Evolutionary conservation across 163 green algal genomes (phyloP).

Genomic region (Volvox carteri): DNA sequence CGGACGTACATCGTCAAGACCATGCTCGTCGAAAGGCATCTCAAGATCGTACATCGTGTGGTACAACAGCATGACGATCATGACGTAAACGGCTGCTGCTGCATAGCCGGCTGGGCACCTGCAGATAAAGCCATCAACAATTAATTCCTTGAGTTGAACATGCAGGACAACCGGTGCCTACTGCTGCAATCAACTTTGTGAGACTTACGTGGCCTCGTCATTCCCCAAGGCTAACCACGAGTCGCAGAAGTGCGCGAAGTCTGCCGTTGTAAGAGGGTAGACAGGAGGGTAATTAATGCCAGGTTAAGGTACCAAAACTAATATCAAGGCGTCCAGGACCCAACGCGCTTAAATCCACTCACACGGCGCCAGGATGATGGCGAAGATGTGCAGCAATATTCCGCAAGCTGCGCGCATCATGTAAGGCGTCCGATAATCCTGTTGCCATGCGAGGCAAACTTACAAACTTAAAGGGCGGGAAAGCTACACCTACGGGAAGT

Average conservation of each 20-base stretch:
- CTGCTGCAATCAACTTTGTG: neutral
- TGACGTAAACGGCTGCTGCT: slow-evolving; percentile 50
- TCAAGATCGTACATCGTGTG: slow-evolving; percentile 56
- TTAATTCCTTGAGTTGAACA: no score
- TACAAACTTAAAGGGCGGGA: no score
- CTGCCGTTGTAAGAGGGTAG: neutral
- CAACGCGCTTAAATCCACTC: no score
- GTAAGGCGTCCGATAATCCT: slow-evolving; percentile 58
- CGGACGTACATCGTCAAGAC: slow-evolving; percentile 56
- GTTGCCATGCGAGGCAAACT: no score
- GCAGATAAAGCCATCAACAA: no score
- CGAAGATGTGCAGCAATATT: slow-evolving; percentile 68
- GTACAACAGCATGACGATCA: slow-evolving; percentile 71
- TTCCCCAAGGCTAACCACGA: slow-evolving; percentile 27
- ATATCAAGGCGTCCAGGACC: no score
- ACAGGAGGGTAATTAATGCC: neutral
- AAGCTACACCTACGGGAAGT: no score
- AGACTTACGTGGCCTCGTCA: slow-evolving; percentile 34
- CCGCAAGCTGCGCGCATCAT: slow-evolving; percentile 70
- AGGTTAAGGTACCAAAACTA: no score
- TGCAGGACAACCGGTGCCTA: no score
- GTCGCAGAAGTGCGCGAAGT: slow-evolving; percentile 68
- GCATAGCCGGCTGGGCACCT: slow-evolving; percentile 63
- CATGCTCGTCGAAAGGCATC: slow-evolving; percentile 51
- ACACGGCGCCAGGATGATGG: slow-evolving; percentile 65